Conservation (phyloP, 2,329 filamentous ascomycete species). For the Lachnellula occidentalis region DNA sequence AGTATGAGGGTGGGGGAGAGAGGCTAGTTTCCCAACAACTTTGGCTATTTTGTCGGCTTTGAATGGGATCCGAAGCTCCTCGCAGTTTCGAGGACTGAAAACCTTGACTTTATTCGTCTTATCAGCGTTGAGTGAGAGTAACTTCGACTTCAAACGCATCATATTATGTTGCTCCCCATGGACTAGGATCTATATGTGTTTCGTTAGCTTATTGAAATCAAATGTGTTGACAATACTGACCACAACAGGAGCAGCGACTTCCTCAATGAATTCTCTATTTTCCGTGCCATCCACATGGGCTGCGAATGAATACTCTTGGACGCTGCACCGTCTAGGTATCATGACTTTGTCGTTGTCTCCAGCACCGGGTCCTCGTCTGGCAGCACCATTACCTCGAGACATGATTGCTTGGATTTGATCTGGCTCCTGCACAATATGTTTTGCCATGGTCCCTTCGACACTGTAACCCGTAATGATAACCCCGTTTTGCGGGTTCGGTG, state of each 20-base stretch:
- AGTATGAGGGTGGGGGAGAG: slow-evolving; percentile 55
- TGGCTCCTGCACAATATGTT: slow-evolving; percentile 90
- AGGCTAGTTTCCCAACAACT: slow-evolving; percentile 88
- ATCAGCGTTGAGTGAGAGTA: slow-evolving; percentile 83
- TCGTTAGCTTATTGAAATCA: slow-evolving; percentile 15
- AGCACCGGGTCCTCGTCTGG: slow-evolving; percentile 51
- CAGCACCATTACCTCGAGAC: slow-evolving; percentile 62
- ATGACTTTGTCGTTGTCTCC: slow-evolving; percentile 78
- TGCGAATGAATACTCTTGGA: slow-evolving; percentile 92
- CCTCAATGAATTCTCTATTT: slow-evolving; percentile 94
- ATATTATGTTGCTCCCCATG: slow-evolving; percentile 98
- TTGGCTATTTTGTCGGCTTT: slow-evolving; percentile 92
- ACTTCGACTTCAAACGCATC: slow-evolving; percentile 92
- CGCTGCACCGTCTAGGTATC: slow-evolving; percentile 87
- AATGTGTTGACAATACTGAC: slow-evolving; percentile 50
- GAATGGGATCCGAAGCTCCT: slow-evolving; percentile 92
- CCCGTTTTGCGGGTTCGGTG: slow-evolving; percentile 93
- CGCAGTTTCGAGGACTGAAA: slow-evolving; percentile 89
- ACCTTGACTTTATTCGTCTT: slow-evolving; percentile 80
- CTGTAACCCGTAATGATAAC: slow-evolving; percentile 98
- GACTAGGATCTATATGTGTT: slow-evolving; percentile 68
- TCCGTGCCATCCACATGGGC: slow-evolving; percentile 95
- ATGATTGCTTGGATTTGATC: slow-evolving; percentile 94
- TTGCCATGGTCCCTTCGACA: slow-evolving; percentile 97
- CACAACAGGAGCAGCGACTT: slow-evolving; percentile 85